A percentile compares a stretch with the other conserved stretches of the same genome.
These are phyloP conservation scores for Phlyctochytrium planicorne DNA, from an alignment of 192 early-diverging fungal genomes.

Conservation along the genomic window DNA sequence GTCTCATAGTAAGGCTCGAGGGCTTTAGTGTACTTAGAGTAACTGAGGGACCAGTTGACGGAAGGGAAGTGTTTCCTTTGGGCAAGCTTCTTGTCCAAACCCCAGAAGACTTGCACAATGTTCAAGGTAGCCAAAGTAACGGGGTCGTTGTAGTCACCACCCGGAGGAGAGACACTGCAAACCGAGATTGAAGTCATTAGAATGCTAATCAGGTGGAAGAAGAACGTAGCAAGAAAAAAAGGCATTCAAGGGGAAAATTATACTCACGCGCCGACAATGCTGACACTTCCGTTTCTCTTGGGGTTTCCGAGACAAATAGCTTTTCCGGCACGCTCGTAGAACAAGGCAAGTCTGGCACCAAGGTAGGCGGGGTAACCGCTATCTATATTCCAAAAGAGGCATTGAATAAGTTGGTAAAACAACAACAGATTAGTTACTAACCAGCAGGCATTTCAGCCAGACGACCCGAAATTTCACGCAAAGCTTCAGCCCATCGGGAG, in stretches of 20 bases:
- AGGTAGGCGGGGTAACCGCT: conserved; percentile 98
- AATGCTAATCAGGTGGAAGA: not conserved
- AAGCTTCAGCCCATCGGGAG: conserved; percentile 99
- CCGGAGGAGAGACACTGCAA: conserved; percentile 92
- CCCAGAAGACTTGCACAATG: conserved; percentile 99
- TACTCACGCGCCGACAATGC: conserved; percentile 88
- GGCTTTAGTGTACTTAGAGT: conserved; percentile 98
- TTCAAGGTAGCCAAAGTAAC: conserved; percentile 95
- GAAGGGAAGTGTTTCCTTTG: conserved; percentile 99
- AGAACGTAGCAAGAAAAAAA: not conserved
- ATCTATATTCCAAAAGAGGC: conserved; percentile 58
- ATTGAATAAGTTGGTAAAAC: not conserved
- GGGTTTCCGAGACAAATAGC: conserved; percentile 96
- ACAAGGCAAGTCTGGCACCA: conserved; percentile 97
- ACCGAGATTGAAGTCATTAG: not conserved
- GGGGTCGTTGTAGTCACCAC: conserved; percentile 99
- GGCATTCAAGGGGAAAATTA: not conserved
- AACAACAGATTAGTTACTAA: conserved; percentile 20
- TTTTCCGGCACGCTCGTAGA: conserved; percentile 99
- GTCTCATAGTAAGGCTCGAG: conserved; percentile 94
- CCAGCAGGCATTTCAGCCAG: conserved; percentile 99
- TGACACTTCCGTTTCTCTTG: conserved; percentile 87
- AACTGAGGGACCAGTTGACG: conserved; percentile 97
- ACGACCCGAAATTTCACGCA: conserved; percentile 99
- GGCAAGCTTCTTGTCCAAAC: conserved; percentile 99